These are phyloP conservation scores for Reticulascus tulasneorum DNA, from an alignment of 2,329 filamentous ascomycete genomes.

Conservation along the genomic window DNA sequence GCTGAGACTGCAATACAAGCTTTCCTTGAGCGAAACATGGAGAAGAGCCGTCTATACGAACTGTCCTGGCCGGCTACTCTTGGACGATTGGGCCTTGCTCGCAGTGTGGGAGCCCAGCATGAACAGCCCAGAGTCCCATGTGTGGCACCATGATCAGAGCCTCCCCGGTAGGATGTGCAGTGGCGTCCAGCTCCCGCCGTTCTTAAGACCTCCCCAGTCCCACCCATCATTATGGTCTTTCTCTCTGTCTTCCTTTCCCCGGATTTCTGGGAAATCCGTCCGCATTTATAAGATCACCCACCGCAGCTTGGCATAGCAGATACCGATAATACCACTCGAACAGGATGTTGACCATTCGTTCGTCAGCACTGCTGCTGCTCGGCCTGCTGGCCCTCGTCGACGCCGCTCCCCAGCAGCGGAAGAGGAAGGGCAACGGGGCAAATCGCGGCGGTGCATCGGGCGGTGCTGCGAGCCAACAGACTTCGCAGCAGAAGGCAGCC, in stretches of 20 bases:
- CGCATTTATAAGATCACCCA: slow-evolving; percentile 6
- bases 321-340: not conserved
- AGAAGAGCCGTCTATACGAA: too few species aligned
- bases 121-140: too few species aligned
- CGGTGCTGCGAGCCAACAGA: slow-evolving; percentile 12
- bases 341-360: slow-evolving; percentile 15
- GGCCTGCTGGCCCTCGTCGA: slow-evolving; percentile 8
- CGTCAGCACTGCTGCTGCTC: slow-evolving; percentile 12
- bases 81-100: too few species aligned
- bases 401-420: slow-evolving; percentile 11
- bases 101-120: too few species aligned
- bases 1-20: slow-evolving; percentile 13
- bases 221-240: too few species aligned
- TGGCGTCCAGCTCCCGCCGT: too few species aligned
- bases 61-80: too few species aligned
- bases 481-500: slow-evolving; percentile 24
- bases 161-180: too few species aligned
- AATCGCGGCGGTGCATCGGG: slow-evolving; percentile 2
- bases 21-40: too few species aligned
- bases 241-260: slow-evolving; percentile 4
- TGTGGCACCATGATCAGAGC: too few species aligned
- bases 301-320: slow-evolving; percentile 11
- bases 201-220: too few species aligned
- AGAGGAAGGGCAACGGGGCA: slow-evolving; percentile 9
- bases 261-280: slow-evolving; percentile 12